Conservation (phyloP, 2,329 filamentous ascomycete species). For the Leptographium radiaticola region DNA sequence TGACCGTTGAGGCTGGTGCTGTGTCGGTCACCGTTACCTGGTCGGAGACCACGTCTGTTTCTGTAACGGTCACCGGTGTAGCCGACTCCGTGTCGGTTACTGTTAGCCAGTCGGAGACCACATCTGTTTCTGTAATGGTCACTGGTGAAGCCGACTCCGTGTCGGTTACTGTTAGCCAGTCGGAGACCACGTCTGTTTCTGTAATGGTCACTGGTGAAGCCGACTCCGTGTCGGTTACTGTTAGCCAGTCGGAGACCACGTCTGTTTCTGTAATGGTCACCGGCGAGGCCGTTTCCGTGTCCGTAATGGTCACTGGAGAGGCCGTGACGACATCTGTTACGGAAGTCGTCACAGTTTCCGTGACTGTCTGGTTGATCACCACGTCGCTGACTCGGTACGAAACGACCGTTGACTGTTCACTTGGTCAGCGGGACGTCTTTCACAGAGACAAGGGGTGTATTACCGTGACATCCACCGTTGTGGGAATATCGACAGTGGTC, state of each 20-base stretch:
- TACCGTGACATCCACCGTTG: not conserved
- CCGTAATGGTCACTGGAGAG: not conserved
- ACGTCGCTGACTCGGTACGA: too few species aligned
- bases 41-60: not conserved
- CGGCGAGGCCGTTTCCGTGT: not conserved
- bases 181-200: not conserved
- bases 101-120: not conserved
- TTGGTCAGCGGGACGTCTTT: not conserved
- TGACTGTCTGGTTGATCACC: not conserved
- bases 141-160: not conserved
- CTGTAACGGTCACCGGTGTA: not conserved
- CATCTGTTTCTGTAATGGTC: not conserved
- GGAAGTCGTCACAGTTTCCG: constrained; percentile 1
- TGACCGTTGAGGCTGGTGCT: not conserved
- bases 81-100: too few species aligned
- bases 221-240: not conserved
- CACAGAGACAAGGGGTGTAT: not conserved
- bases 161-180: not conserved
- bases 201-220: too few species aligned
- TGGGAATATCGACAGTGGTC: not conserved
- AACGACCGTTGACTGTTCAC: too few species aligned
- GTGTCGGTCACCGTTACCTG: not conserved
- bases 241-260: not conserved
- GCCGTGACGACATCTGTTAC: not conserved
- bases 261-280: not conserved